Percentiles rank a stretch among this genome's conserved stretches.
These are phyloP conservation scores for Euclidium syriacum DNA, from an alignment of 345 rosid genomes.

Conservation along the genomic window DNA sequence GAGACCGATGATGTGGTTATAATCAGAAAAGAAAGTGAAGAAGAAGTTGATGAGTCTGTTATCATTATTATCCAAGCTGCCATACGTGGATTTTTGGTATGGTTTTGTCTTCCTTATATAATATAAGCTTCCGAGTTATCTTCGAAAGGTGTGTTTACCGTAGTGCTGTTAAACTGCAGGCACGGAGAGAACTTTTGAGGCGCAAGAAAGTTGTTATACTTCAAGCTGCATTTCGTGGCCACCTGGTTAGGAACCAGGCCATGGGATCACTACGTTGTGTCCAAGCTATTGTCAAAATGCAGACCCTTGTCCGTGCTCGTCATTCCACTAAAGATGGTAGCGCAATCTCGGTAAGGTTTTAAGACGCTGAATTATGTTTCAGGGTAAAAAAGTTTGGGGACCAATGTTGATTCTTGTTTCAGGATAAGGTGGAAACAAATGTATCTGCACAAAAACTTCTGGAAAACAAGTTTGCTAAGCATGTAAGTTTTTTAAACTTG, in stretches of 20 bases:
- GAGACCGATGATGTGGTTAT: slow-evolving; percentile 32
- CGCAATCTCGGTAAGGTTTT: slow-evolving; percentile 35
- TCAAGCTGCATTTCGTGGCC: slow-evolving; percentile 95
- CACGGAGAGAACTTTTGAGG: slow-evolving; percentile 54
- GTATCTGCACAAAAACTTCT: slow-evolving; percentile 65
- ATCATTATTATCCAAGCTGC: slow-evolving; percentile 55
- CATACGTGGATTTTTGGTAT: slow-evolving; percentile 56
- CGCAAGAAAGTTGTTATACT: slow-evolving; percentile 65
- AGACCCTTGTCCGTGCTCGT: slow-evolving; percentile 75
- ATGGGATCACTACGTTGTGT: slow-evolving; percentile 80
- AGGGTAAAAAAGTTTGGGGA: background rate
- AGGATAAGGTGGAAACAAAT: slow-evolving; percentile 45
- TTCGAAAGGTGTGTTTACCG: background rate
- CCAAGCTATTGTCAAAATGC: slow-evolving; percentile 91
- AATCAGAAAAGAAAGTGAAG: slow-evolving; percentile 26
- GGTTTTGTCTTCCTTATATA: background rate
- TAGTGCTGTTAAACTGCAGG: slow-evolving; percentile 35
- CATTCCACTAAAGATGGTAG: slow-evolving; percentile 35
- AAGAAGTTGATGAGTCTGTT: slow-evolving; percentile 39
- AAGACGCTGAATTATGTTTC: background rate
- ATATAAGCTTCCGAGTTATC: no score
- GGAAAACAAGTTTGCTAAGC: slow-evolving; percentile 75
- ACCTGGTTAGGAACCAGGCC: slow-evolving; percentile 85
- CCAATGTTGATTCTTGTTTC: slow-evolving; percentile 25
- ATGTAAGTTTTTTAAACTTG: slow-evolving; percentile 41